A percentile compares a stretch with the other conserved stretches of the same genome.
These are phyloP conservation scores for Vitis hybrid DNA, from an alignment of 177 flowering plant genomes.

Conservation along the genomic window DNA sequence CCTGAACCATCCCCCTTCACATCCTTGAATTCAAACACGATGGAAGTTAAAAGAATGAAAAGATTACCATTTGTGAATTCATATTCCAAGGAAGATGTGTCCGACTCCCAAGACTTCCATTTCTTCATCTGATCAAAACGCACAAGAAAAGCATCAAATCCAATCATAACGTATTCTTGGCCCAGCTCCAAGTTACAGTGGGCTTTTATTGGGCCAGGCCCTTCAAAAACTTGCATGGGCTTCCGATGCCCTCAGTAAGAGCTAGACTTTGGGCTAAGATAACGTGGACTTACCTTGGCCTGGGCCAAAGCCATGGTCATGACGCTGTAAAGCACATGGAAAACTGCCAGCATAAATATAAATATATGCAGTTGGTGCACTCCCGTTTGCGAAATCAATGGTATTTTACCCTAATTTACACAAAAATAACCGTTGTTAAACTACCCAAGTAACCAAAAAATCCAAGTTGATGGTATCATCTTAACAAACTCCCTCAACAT, in stretches of 20 bases:
- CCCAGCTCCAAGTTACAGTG: too few species aligned
- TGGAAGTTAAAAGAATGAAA: neutral
- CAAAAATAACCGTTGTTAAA: neutral
- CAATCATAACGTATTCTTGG: neutral
- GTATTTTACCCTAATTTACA: slow-evolving; percentile 31
- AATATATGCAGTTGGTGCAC: slow-evolving; percentile 68
- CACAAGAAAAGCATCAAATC: neutral
- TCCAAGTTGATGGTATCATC: too few species aligned
- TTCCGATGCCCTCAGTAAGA: neutral
- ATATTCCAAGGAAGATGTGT: slow-evolving; percentile 59
- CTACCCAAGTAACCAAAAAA: too few species aligned
- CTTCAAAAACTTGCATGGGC: too few species aligned
- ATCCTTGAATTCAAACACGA: too few species aligned
- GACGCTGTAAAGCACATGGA: slow-evolving; percentile 62
- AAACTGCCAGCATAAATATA: slow-evolving; percentile 61
- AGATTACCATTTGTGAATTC: slow-evolving; percentile 51
- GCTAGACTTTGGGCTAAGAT: neutral
- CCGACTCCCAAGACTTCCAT: slow-evolving; percentile 72
- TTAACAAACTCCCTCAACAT: too few species aligned
- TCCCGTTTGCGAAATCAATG: slow-evolving; percentile 49
- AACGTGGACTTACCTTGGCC: slow-evolving; percentile 47
- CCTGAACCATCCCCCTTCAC: too few species aligned
- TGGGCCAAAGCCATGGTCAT: slow-evolving; percentile 49
- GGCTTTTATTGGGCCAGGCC: neutral
- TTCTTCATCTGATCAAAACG: slow-evolving; percentile 48